These are phyloP conservation scores for Emydomyces testavorans DNA, from an alignment of 2,329 filamentous ascomycete species.

Conservation along the genomic window DNA sequence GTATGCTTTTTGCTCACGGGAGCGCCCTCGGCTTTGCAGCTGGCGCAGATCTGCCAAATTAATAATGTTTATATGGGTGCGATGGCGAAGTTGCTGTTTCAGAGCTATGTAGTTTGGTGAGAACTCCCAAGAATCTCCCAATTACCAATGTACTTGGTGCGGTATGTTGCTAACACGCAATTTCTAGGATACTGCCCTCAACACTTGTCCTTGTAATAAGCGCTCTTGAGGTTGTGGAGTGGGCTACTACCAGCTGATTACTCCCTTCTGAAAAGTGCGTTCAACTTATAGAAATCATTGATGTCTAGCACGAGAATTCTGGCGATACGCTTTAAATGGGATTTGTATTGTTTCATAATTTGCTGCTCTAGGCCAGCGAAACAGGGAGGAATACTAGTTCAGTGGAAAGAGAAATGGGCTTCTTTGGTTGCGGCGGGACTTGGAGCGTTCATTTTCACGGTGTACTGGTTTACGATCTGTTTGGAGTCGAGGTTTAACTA, in stretches of 20 bases:
- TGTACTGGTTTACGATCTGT: no score
- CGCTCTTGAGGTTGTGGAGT: constrained; percentile 84
- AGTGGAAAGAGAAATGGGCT: not conserved
- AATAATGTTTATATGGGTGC: constrained; percentile 92
- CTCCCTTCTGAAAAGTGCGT: no score
- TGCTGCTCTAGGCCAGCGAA: no score
- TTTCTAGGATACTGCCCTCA: constrained; percentile 71
- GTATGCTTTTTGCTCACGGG: constrained; percentile 95
- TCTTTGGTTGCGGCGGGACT: no score
- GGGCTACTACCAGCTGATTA: constrained; percentile 44
- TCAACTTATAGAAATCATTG: no score
- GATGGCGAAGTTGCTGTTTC: constrained; percentile 86
- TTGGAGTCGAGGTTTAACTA: no score
- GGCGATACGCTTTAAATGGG: no score
- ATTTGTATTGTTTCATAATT: no score
- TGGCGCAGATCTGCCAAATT: constrained; percentile 97
- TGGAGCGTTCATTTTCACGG: no score
- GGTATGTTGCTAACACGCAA: constrained; percentile 1
- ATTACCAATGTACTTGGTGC: not conserved
- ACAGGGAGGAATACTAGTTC: no score
- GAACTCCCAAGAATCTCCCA: constrained; percentile 25
- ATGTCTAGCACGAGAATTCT: no score
- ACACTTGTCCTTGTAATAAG: constrained; percentile 83
- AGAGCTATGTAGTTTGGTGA: constrained; percentile 91
- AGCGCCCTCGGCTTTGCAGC: constrained; percentile 81